Evolutionary conservation across 768 basidiomycete genomes (phyloP).

Genomic region (Nevesoporus exiguus): DNA sequence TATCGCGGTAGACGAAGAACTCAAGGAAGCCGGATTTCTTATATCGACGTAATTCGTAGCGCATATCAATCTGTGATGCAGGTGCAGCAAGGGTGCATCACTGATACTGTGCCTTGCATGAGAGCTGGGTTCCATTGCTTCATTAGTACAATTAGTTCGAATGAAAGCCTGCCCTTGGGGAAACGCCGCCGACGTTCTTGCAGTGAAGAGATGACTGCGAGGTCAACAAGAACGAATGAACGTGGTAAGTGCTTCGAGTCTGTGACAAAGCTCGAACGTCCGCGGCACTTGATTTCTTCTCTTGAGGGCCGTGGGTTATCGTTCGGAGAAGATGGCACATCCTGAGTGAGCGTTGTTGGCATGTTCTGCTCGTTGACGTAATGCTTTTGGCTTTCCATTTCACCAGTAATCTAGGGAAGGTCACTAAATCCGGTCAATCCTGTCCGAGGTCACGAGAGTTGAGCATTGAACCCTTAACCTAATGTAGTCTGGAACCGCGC

Average conservation of each 20-base stretch:
- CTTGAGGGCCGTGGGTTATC: conserved; percentile 8
- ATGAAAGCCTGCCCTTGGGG: conserved; percentile 23
- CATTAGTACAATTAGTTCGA: conserved; percentile 17
- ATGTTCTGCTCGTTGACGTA: conserved; percentile 12
- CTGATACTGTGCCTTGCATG: conserved; percentile 13
- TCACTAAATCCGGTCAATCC: neutral
- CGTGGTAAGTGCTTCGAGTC: conserved; percentile 4
- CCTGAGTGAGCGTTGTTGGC: neutral
- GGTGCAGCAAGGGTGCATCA: conserved; percentile 7
- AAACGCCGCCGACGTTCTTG: conserved; percentile 9
- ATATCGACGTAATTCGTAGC: conserved; percentile 1
- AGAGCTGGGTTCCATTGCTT: conserved; percentile 23
- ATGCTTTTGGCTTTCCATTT: conserved; percentile 1
- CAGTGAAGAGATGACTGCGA: conserved; percentile 5
- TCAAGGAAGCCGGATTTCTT: conserved; percentile 5
- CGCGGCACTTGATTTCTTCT: conserved; percentile 18
- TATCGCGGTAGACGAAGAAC: conserved; percentile 17
- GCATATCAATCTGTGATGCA: conserved; percentile 14
- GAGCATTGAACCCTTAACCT: neutral
- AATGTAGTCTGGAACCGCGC: neutral
- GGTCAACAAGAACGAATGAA: conserved; percentile 13
- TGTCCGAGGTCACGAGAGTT: neutral
- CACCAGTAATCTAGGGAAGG: neutral
- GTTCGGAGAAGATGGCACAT: conserved; percentile 14
- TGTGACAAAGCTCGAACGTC: conserved; percentile 3